Evolutionary conservation across 495 filamentous ascomycete species (phyloP), one percentile per base, ranked within the genome.

Genomic region (Cudoniella acicularis): DNA sequence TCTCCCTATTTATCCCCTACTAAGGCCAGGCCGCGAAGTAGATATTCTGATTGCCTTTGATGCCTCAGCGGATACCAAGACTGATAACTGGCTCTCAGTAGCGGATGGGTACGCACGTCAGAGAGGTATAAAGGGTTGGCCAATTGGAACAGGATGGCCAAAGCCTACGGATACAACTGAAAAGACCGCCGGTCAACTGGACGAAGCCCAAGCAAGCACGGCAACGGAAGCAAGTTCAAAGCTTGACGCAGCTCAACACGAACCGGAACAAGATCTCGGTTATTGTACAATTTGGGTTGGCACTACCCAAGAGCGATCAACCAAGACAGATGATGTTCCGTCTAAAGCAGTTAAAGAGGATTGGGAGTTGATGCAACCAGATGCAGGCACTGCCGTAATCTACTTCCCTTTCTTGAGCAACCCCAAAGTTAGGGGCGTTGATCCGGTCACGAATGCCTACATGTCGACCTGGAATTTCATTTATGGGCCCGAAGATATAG

Each of bases 241-340:
- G 64, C 67, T 96, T 13, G 71, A 78, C 49, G 73, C 83, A 25
- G 88, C 88, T 10, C 79, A 85, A 66, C 72, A 73, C 58, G 73
- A 81, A 22, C 75, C 79, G 60, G 69, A 69, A 2, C 67, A 69
- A 25, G 87, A 90, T 36, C 77, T 97, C 0, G 84, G 86, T 22
- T 96, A 93, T 76, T 98, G 94, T 74, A 97, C 91, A 27, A 80
- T 98, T 58, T 98, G 94, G 94, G 89, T 96, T 2, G 94, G 94
- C 42, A 89, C 83, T 4, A 92, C 79, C 3, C 77, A 88, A 64
- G 89, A 95, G 66, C 73, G 70, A 1, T 73, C 83, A 16, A 73
- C 80, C 17, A 73, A 80, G 1, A 70, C 76, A 0, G 86, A 87
- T 3, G 71, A 76, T 36, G 70, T 73, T 6, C 86, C 88, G 3